Evolutionary conservation across 768 basidiomycete genomes (phyloP).

Genomic region (Butyriboletus loyo): DNA sequence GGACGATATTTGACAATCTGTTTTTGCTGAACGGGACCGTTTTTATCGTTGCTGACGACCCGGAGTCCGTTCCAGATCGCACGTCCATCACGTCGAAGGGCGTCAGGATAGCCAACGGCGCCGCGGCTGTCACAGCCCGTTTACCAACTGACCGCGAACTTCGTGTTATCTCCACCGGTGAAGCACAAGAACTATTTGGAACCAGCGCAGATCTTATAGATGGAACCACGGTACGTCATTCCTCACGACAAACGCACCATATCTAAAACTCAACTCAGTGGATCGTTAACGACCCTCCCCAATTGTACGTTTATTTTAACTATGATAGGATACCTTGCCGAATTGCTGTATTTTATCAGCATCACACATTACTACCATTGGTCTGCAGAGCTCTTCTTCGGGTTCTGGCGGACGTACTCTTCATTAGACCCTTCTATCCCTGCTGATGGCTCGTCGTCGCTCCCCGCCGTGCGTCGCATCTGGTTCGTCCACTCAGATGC

Average conservation of each 20-base stretch:
- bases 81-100: slow-evolving; percentile 71
- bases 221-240: slow-evolving; percentile 61
- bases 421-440: slow-evolving; percentile 72
- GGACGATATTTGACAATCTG: slow-evolving; percentile 85
- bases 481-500: slow-evolving; percentile 74
- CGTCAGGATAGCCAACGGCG: slow-evolving; percentile 53
- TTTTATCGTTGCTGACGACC: slow-evolving; percentile 77
- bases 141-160: slow-evolving; percentile 79
- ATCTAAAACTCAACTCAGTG: slow-evolving; percentile 43
- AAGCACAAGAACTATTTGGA: slow-evolving; percentile 71
- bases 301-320: slow-evolving; percentile 60
- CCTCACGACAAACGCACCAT: background rate
- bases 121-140: slow-evolving; percentile 52
- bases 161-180: slow-evolving; percentile 63
- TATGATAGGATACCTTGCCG: background rate
- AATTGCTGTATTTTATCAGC: slow-evolving; percentile 34
- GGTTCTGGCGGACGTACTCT: slow-evolving; percentile 89
- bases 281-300: slow-evolving; percentile 79
- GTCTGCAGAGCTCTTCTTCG: slow-evolving; percentile 88
- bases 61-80: slow-evolving; percentile 61
- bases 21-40: slow-evolving; percentile 80
- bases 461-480: slow-evolving; percentile 72
- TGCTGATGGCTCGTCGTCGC: slow-evolving; percentile 59
- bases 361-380: slow-evolving; percentile 94
- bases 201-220: slow-evolving; percentile 69